Evolutionary conservation across 306 rosid species (phyloP).

Genomic region (Castanospermum australe): DNA sequence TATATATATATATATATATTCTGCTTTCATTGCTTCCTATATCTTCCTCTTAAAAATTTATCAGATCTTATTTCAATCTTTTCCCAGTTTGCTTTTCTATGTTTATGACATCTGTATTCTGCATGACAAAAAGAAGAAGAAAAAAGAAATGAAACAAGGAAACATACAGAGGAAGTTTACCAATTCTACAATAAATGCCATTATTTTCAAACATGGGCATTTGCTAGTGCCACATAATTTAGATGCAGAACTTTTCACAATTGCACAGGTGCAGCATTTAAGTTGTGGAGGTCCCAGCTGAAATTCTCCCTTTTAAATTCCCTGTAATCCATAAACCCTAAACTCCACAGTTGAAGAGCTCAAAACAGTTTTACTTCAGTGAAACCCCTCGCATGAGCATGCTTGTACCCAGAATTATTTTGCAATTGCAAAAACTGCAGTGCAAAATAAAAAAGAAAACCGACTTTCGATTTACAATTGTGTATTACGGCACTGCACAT

Average conservation of each 20-base stretch:
- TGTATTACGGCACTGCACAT: neutral
- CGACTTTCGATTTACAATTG: conserved; percentile 12
- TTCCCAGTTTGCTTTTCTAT: neutral
- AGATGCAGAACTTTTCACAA: neutral
- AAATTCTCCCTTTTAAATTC: neutral
- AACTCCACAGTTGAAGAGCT: conserved; percentile 5
- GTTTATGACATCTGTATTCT: neutral
- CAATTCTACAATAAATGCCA: neutral
- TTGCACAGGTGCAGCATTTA: neutral
- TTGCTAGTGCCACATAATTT: conserved; percentile 3
- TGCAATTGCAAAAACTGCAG: conserved; percentile 3
- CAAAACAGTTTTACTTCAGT: neutral
- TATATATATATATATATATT: too few species aligned
- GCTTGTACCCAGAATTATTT: neutral
- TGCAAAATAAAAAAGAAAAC: conserved; percentile 3
- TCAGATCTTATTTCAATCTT: conserved; percentile 2
- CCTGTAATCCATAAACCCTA: neutral
- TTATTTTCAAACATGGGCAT: neutral
- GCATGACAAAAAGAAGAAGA: neutral
- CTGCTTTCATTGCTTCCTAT: neutral
- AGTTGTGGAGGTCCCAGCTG: neutral
- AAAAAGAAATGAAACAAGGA: neutral
- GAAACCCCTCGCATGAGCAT: neutral
- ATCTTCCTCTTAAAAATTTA: neutral
- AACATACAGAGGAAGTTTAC: neutral